These are phyloP conservation scores for Stipa capillata DNA, from an alignment of 176 grass and related monocot species.

Conservation along the genomic window DNA sequence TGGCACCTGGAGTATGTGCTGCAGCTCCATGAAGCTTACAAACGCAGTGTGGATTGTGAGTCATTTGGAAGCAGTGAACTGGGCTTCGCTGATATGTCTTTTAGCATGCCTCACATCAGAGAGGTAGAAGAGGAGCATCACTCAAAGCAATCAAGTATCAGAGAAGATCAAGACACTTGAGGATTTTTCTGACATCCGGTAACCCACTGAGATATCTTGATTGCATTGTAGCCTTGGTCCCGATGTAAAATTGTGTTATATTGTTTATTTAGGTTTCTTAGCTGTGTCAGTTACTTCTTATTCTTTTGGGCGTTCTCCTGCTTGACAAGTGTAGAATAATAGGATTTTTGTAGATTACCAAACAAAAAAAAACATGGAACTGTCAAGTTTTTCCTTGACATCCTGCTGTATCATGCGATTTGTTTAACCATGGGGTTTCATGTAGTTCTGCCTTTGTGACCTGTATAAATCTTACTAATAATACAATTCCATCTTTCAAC, in stretches of 20 bases:
- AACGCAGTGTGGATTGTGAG: constrained; percentile 50
- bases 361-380: neutral
- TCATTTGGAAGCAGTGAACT: constrained; percentile 80
- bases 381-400: constrained; percentile 38
- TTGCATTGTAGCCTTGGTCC: constrained; percentile 3
- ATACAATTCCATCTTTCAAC: neutral
- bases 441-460: constrained; percentile 20
- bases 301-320: constrained; percentile 23
- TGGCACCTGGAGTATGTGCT: constrained; percentile 94
- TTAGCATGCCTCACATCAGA: constrained; percentile 60
- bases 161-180: constrained; percentile 29
- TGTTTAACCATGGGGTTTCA: constrained; percentile 1
- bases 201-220: constrained; percentile 11
- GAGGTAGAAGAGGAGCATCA: constrained; percentile 53
- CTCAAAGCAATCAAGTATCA: constrained; percentile 40
- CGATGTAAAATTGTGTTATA: constrained; percentile 41
- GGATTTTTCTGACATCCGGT: constrained; percentile 6
- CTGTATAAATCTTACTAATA: constrained; percentile 39
- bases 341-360: constrained; percentile 41
- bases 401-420: constrained; percentile 15
- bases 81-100: constrained; percentile 59
- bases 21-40: constrained; percentile 89
- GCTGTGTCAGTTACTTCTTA: neutral
- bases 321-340: constrained; percentile 51
- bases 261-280: constrained; percentile 8